Conservation (phyloP, 2,329 filamentous ascomycete species). For the Cercospora nicotianae region DNA sequence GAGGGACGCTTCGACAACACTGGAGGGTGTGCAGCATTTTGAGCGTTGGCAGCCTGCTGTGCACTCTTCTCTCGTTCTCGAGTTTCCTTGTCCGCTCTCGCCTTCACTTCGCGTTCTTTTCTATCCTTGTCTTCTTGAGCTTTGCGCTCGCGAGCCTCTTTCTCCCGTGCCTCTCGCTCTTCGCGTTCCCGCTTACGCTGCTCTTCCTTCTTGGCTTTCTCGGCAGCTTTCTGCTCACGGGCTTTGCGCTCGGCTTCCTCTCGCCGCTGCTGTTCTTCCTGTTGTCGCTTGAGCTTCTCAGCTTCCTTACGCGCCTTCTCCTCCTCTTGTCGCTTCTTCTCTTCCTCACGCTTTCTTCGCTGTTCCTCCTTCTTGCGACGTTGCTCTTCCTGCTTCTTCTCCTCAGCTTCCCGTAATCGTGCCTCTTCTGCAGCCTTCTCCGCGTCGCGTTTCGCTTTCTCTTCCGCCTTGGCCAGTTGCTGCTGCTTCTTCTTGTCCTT, state of each 20-base stretch:
- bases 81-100: conserved; percentile 45
- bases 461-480: conserved; percentile 85
- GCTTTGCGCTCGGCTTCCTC: conserved; percentile 82
- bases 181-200: conserved; percentile 76
- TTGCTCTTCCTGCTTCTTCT: conserved; percentile 77
- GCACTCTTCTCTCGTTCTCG: conserved; percentile 43
- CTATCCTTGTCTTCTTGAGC: conserved; percentile 58
- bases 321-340: conserved; percentile 87
- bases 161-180: conserved; percentile 63
- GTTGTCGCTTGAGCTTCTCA: conserved; percentile 73
- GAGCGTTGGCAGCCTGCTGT: conserved; percentile 42
- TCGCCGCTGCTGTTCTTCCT: conserved; percentile 83
- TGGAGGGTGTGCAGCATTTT: conserved; percentile 39
- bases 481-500: conserved; percentile 91
- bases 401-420: conserved; percentile 71
- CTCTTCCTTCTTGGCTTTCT: conserved; percentile 73
- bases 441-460: conserved; percentile 82
- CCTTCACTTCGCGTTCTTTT: conserved; percentile 61
- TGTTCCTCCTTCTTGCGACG: conserved; percentile 83
- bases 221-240: conserved; percentile 74
- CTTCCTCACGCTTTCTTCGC: conserved; percentile 84
- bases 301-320: conserved; percentile 81
- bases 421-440: conserved; percentile 87
- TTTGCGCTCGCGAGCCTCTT: conserved; percentile 70
- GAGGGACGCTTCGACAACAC: conserved; percentile 59